Conservation (phyloP, 352 stramenopile genomes). For the Globisporangium sylvaticum region DNA sequence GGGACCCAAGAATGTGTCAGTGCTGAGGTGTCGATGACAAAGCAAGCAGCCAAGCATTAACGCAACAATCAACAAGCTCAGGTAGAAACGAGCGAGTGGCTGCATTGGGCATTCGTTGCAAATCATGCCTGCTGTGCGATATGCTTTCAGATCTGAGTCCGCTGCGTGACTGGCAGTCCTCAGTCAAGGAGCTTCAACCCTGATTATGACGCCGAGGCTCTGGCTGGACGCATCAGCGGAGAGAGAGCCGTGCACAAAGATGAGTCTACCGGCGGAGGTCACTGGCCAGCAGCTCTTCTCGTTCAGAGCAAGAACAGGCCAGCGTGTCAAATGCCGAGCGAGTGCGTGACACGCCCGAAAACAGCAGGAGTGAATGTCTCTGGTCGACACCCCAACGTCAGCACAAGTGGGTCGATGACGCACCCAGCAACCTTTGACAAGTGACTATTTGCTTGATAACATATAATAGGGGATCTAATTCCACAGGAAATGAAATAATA, state of each 20-base stretch:
- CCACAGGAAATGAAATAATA: no score
- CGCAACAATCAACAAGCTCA: not conserved
- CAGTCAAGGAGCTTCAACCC: conserved; percentile 10
- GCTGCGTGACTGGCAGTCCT: not conserved
- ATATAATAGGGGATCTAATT: no score
- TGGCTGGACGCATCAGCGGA: conserved; percentile 4
- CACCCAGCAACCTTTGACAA: not conserved
- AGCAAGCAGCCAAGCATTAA: not conserved
- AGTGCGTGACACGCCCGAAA: not conserved
- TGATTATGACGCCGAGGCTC: conserved; percentile 14
- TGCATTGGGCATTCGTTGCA: not conserved
- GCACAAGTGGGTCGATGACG: not conserved
- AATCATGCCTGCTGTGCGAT: not conserved
- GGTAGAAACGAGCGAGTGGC: not conserved
- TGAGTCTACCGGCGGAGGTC: not conserved
- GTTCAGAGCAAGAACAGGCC: conserved; percentile 1
- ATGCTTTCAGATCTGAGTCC: not conserved
- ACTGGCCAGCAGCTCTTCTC: not conserved
- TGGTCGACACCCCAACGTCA: not conserved
- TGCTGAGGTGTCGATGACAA: not conserved
- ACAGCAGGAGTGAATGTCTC: conserved; percentile 7
- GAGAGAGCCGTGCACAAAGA: not conserved
- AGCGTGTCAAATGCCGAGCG: conserved; percentile 3
- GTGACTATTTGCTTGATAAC: no score
- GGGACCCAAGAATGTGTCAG: not conserved